Conservation (phyloP, 2,329 filamentous ascomycete species). For the Alternaria arborescens region DNA sequence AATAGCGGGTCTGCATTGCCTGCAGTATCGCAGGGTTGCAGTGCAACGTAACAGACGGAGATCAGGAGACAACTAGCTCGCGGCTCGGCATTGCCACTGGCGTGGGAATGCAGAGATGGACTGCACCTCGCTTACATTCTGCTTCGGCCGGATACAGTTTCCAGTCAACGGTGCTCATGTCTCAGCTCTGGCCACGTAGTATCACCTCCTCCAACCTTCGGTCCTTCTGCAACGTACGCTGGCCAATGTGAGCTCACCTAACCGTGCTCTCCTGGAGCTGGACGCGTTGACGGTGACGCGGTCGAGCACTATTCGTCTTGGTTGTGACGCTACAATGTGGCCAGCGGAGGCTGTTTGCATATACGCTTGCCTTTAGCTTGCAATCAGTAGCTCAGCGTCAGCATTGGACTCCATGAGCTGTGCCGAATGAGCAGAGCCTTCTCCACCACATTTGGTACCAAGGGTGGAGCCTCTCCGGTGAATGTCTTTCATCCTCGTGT, state of each 20-base stretch:
- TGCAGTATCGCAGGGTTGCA: conserved; percentile 7
- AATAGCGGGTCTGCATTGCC: neutral
- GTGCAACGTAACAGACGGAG: neutral
- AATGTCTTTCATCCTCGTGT: too few species aligned
- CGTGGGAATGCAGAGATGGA: conserved; percentile 1
- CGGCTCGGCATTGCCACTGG: neutral
- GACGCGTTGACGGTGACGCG: neutral
- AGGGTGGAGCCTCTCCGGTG: too few species aligned
- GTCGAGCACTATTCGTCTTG: conserved; percentile 1
- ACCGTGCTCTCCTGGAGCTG: neutral
- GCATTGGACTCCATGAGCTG: too few species aligned
- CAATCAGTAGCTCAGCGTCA: too few species aligned
- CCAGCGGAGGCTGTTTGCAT: conserved; percentile 4
- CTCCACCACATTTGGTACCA: neutral
- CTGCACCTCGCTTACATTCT: neutral
- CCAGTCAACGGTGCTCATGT: conserved; percentile 5
- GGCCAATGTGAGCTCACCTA: conserved; percentile 4
- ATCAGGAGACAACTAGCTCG: neutral
- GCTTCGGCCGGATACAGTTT: conserved; percentile 5
- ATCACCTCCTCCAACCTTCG: conserved; percentile 10
- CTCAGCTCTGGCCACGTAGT: neutral
- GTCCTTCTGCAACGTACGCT: conserved; percentile 6
- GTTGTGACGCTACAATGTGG: conserved; percentile 11
- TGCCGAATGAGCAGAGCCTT: conserved; percentile 1
- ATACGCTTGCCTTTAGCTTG: neutral